These are phyloP conservation scores for Coemansia sp. DNA, from an alignment of 192 early-diverging fungal species.

Conservation along the genomic window DNA sequence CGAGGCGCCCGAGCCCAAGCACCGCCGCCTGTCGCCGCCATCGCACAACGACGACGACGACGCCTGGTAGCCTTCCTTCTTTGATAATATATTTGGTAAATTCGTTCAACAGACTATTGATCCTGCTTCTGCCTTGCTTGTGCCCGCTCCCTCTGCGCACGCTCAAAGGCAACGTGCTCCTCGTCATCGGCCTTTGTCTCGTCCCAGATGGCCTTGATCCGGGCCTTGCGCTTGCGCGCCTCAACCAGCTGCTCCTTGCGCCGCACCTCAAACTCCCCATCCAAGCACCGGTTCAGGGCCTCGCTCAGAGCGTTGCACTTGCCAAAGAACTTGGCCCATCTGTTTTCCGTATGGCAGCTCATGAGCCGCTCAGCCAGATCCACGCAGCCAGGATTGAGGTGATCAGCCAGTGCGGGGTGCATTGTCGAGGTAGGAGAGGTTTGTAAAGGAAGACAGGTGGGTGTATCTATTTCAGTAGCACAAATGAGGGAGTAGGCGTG, in stretches of 20 bases:
- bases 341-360: conserved; percentile 45
- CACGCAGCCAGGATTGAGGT: conserved; percentile 49
- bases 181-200: conserved; percentile 31
- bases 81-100: not conserved
- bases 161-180: conserved; percentile 37
- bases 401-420: conserved; percentile 52
- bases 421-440: conserved; percentile 8
- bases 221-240: conserved; percentile 33
- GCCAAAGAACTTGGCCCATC: conserved; percentile 50
- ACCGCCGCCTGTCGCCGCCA: not conserved
- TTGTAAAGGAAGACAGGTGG: not conserved
- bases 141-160: not conserved
- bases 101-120: not conserved
- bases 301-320: conserved; percentile 55
- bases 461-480: too few species aligned
- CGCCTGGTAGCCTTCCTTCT: not conserved
- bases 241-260: conserved; percentile 47
- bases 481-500: too few species aligned
- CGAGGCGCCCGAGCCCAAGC: not conserved
- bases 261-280: conserved; percentile 42
- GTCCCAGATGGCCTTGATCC: conserved; percentile 23
- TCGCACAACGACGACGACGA: not conserved
- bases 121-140: not conserved
- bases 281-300: conserved; percentile 48
- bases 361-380: conserved; percentile 41